Base-by-base conservation (phyloP, 202 grass and related monocot species). In the Schoenoplectus triqueter region DNA sequence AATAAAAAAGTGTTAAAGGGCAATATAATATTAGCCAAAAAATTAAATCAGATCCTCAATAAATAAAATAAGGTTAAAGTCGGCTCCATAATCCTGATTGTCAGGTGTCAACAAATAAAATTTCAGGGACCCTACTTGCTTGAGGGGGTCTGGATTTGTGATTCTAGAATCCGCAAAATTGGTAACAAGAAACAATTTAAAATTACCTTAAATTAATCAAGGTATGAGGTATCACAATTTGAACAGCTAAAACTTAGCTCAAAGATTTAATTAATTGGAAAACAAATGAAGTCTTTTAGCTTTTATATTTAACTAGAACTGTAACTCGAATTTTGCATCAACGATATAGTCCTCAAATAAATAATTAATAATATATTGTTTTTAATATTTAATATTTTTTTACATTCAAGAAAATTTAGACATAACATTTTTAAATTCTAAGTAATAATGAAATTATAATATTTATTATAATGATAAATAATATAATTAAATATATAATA, bases 151-250 rank as follows among this genome's bases (percentile, higher is more conserved):
- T 47, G 11, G 21, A 76, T 8, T 76, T 9, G 6, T 7, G 48
- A 75, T 39, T 15, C 73, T 39, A 20, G 48, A 75, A 55, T 75
- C 72, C 17, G 2, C 73, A 77, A 77, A 77, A 77, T 14, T 57
- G 48, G 50, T 40, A 56, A 7, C 21, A 7, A 72, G 50, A 5
- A 6, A 76, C 55, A 13, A 40, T 56, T 10, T 50, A 49, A 49
- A 73, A 51, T 73, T 74, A 52, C 17, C 17, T 13, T 5, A 51
- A 22, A 49, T 74, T 76, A 39, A 56, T 56, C 51, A 57, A 77
- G 73, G 51, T 40, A 56, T 42, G 21, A 55, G 52, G 52, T 56
- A 39, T 9, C 51, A 55, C 50, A 77, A 77, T 40, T 3, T 77
- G 21, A 59, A n/a, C 69, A 0, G 51, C 18, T 50, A 73, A 59